phyloP scores from a whole-genome alignment of 805 yeast species.

The Blastobotrys muscicola region DNA sequence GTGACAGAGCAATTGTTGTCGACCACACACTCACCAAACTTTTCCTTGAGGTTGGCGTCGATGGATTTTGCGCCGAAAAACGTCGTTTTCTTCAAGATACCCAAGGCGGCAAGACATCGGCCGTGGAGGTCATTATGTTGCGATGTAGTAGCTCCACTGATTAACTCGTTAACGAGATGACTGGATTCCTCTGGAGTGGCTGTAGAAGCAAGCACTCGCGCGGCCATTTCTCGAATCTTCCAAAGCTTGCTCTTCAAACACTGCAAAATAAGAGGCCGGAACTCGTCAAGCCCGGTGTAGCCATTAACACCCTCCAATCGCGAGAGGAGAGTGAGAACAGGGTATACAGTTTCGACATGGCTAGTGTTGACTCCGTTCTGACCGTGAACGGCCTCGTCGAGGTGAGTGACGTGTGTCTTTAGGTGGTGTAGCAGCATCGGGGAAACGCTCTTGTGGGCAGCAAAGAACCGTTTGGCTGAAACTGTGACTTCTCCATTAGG shows the following conservation, averaged over 20 bases:
- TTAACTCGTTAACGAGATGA: constrained; percentile 24
- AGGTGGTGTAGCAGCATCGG: constrained; percentile 34
- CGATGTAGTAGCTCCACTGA: constrained; percentile 15
- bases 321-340: constrained; percentile 64
- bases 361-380: constrained; percentile 18
- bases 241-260: constrained; percentile 51
- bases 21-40: constrained; percentile 7
- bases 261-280: constrained; percentile 38
- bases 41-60: constrained; percentile 4
- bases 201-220: constrained; percentile 53
- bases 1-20: constrained; percentile 17
- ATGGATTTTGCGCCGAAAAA: constrained; percentile 1
- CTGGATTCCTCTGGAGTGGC: constrained; percentile 27
- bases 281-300: constrained; percentile 42
- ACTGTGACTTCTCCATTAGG: constrained; percentile 31
- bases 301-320: constrained; percentile 55
- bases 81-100: constrained; percentile 15
- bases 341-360: constrained; percentile 53
- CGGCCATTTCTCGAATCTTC: constrained; percentile 86
- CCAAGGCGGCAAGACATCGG: constrained; percentile 38
- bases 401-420: constrained; percentile 15
- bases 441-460: constrained; percentile 47
- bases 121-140: constrained; percentile 54
- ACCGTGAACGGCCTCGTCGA: constrained; percentile 6
- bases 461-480: constrained; percentile 58